Percentiles rank a stretch among this genome's conserved stretches.
These are phyloP conservation scores for Pleurozium schreberi DNA, from an alignment of 225 moss, liverwort and hornwort species.

Conservation along the genomic window DNA sequence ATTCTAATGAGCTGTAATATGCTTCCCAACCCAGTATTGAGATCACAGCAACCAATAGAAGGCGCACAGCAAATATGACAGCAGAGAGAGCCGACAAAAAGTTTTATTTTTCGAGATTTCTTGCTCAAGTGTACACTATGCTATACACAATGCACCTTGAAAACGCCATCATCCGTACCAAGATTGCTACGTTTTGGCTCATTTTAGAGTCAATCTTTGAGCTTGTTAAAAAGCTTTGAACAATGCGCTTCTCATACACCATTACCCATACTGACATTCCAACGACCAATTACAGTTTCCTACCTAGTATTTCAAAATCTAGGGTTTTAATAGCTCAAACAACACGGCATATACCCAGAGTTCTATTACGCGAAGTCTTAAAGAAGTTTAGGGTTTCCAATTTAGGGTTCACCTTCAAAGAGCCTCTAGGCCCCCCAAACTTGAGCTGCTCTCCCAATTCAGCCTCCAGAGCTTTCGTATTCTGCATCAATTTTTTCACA, in stretches of 20 bases:
- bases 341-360: not conserved
- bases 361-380: not conserved
- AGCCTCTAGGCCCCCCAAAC: conserved; percentile 88
- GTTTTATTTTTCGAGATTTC: not conserved
- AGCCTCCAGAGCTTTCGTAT: conserved; percentile 65
- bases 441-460: conserved; percentile 82
- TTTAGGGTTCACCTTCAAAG: conserved; percentile 52
- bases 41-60: not conserved
- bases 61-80: not conserved
- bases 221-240: not conserved
- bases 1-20: not conserved
- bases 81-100: not conserved
- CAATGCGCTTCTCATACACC: not conserved
- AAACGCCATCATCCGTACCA: not conserved
- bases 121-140: too few relatives aligned
- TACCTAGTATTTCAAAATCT: not conserved
- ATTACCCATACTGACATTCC: not conserved
- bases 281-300: not conserved
- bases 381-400: not conserved
- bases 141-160: not conserved
- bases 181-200: not conserved
- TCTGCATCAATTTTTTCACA: conserved; percentile 68
- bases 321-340: not conserved
- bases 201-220: not conserved
- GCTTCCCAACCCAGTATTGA: not conserved